Conservation (phyloP, 306 rosid species). For the Medicago lupulina region DNA sequence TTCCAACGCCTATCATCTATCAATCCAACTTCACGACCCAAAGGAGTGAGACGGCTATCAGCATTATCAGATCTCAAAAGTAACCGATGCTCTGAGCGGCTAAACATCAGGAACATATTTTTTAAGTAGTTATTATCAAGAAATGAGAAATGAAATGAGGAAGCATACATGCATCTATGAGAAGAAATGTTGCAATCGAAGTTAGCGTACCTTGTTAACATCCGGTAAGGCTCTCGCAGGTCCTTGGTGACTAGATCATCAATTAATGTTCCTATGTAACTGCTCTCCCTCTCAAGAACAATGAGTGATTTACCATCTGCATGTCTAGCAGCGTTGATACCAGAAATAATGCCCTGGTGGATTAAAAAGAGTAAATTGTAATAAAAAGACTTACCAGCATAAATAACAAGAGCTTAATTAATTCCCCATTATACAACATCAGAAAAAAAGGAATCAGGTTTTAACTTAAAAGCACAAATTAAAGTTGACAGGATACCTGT, state of each 20-base stretch:
- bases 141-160: slow-evolving; percentile 26
- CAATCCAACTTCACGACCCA: slow-evolving; percentile 91
- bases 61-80: slow-evolving; percentile 97
- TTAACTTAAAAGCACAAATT: slow-evolving; percentile 32
- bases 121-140: not conserved
- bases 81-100: slow-evolving; percentile 98
- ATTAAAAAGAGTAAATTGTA: slow-evolving; percentile 32
- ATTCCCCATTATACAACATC: not conserved
- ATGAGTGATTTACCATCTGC: slow-evolving; percentile 82
- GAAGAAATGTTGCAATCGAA: slow-evolving; percentile 16
- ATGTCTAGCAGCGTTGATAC: slow-evolving; percentile 92
- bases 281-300: slow-evolving; percentile 96
- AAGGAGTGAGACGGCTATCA: slow-evolving; percentile 93
- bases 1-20: slow-evolving; percentile 96
- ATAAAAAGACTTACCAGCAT: slow-evolving; percentile 28
- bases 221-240: slow-evolving; percentile 55
- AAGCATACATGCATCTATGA: slow-evolving; percentile 32
- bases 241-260: slow-evolving; percentile 65
- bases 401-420: slow-evolving; percentile 27
- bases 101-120: slow-evolving; percentile 41
- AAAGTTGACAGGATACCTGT: slow-evolving; percentile 62
- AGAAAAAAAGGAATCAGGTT: not conserved
- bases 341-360: slow-evolving; percentile 84
- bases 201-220: slow-evolving; percentile 53
- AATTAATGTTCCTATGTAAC: slow-evolving; percentile 85